These are phyloP conservation scores for Lipomyces oligophaga DNA, from an alignment of 805 yeast species.

Conservation along the genomic window DNA sequence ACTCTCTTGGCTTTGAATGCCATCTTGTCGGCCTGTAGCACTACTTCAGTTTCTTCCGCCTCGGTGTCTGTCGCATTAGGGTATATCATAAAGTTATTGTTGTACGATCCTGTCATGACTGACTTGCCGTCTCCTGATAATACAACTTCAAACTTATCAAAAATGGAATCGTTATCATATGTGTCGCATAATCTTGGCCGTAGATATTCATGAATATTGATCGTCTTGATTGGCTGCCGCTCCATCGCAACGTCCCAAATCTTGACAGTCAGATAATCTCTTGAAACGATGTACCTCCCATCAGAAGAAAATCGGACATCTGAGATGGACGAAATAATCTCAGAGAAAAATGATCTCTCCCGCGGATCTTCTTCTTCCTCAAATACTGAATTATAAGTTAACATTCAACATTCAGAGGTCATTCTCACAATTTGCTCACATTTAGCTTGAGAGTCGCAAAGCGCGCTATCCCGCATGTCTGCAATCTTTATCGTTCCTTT, in stretches of 20 bases:
- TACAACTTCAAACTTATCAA: conserved; percentile 96
- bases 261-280: conserved; percentile 96
- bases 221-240: conserved; percentile 86
- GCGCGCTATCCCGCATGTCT: conserved; percentile 93
- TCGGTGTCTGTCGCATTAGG: conserved; percentile 52
- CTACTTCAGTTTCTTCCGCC: conserved; percentile 55
- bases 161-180: conserved; percentile 96
- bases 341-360: conserved; percentile 93
- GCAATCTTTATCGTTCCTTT: conserved; percentile 93
- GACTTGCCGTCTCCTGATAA: conserved; percentile 89
- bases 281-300: conserved; percentile 91
- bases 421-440: conserved; percentile 13
- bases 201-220: conserved; percentile 91
- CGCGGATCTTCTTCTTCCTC: conserved; percentile 93
- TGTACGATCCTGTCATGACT: conserved; percentile 95
- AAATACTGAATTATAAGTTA: conserved; percentile 57
- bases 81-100: conserved; percentile 94
- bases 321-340: conserved; percentile 88
- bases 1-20: conserved; percentile 82
- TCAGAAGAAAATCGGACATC: conserved; percentile 89
- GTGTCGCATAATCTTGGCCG: conserved; percentile 93
- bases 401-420: too few species aligned
- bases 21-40: conserved; percentile 94
- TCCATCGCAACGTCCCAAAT: conserved; percentile 99
- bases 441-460: conserved; percentile 82